A percentile compares a stretch with the other conserved stretches of the same genome.
Evolutionary conservation across 345 rosid genomes (phyloP).

Genomic region (Linum lewisii): DNA sequence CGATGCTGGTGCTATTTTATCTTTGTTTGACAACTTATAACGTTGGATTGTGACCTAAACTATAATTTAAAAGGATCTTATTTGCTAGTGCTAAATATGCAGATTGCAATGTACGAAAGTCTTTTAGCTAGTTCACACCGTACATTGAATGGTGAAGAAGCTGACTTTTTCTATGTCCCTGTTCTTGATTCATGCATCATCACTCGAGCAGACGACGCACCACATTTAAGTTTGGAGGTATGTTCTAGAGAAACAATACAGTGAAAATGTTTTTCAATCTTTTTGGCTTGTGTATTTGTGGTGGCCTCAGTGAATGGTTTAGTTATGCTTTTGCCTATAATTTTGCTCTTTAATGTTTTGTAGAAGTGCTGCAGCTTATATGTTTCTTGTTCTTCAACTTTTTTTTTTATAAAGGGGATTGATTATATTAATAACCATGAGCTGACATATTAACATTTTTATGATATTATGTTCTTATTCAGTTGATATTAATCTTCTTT

Average conservation of each 20-base stretch:
- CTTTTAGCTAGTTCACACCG: conserved; percentile 69
- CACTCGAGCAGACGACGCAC: conserved; percentile 85
- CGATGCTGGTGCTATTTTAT: neutral
- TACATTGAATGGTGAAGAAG: conserved; percentile 89
- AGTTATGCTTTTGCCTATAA: no score
- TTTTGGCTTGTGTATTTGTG: neutral
- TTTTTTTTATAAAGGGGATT: no score
- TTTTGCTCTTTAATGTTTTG: no score
- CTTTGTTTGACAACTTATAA: conserved; percentile 6
- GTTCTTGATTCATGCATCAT: conserved; percentile 97
- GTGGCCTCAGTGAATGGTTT: no score
- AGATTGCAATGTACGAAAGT: conserved; percentile 96
- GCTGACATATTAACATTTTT: no score
- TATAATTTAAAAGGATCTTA: conserved; percentile 4
- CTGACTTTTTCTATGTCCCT: conserved; percentile 95
- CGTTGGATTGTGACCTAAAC: conserved; percentile 7
- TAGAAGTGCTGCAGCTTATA: no score
- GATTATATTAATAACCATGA: no score
- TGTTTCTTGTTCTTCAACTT: no score
- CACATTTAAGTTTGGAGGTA: conserved; percentile 77
- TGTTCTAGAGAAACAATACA: neutral
- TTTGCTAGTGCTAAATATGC: conserved; percentile 12
- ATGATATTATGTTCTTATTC: no score
- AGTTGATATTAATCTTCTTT: no score
- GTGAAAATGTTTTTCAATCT: neutral